Evolutionary conservation across 352 stramenopile genomes (phyloP), one percentile per base, ranked within the genome.

Genomic region (Pilasporangium apinafurcum): DNA sequence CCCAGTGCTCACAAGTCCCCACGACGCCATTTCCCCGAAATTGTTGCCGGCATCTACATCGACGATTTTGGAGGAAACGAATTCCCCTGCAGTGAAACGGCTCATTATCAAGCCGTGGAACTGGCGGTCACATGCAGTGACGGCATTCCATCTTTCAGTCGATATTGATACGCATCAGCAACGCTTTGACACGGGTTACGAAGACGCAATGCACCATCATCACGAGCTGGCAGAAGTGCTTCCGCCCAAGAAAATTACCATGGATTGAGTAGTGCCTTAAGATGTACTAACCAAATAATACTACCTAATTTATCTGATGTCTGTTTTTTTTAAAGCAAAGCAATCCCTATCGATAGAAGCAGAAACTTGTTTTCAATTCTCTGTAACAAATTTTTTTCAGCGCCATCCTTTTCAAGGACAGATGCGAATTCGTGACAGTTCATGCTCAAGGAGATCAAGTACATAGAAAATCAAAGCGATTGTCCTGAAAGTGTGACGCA

Each of bases 31-130:
- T 22, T 56, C 67, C 8, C 65, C 67, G 17, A 49, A 54, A 14
- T 54, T 56, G 27, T 48, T 65, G 33, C 28, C 34, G 14, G 55
- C 26, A 5, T 31, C 16, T 10, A 9, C 37, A 26, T 37, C 33
- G 12, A 44, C 31, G 7, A 22, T 37, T 22, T 25, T 43, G 1
- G 48, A 43, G 9, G 48, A 59, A 20, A n/a, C 26, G 3, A n/a
- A n/a, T n/a, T 44, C 14, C 10, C 13, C 21, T 28, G 21, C 36
- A n/a, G 44, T 47, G 36, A 61, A 56, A 43, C 56, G 61, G 14
- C 57, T 85, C 37, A 56, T 86, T 25, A 63, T 86, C 16, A 76
- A 69, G 40, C 74, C 74, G 14, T 86, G 68, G 68, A 80, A 60
- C 37, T 86, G 70, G 70, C 68, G 70, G 33, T 66, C 63, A 12